phyloP scores from a whole-genome alignment of 768 basidiomycete species.

The Cyathus striatus region DNA sequence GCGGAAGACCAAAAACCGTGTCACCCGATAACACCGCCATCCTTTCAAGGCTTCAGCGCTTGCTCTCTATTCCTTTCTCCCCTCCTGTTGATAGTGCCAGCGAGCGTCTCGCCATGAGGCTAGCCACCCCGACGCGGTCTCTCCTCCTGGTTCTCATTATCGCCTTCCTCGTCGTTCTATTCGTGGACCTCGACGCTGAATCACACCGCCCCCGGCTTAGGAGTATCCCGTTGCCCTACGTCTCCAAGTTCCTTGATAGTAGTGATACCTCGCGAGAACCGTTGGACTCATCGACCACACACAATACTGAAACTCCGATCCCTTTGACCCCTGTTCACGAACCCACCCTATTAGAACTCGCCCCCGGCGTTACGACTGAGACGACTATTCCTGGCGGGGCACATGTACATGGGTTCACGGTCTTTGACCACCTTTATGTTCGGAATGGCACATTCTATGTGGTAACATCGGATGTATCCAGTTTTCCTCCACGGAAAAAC shows the following conservation, averaged over 20 bases:
- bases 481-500: constrained; percentile 39
- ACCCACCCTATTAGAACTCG: neutral
- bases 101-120: too few relatives aligned
- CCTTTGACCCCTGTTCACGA: neutral
- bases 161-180: neutral
- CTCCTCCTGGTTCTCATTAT: neutral
- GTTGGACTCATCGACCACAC: neutral
- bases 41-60: neutral
- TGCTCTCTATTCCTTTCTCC: neutral
- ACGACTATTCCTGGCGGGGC: constrained; percentile 26
- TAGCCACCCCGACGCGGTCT: too few relatives aligned
- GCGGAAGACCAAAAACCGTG: too few relatives aligned
- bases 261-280: neutral
- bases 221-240: neutral
- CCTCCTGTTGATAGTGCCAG: too few relatives aligned
- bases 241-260: neutral
- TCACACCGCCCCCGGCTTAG: neutral
- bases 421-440: constrained; percentile 70
- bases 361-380: constrained; percentile 1
- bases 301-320: neutral
- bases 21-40: too few relatives aligned
- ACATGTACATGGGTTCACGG: constrained; percentile 68
- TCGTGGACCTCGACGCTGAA: neutral
- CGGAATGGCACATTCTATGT: constrained; percentile 68
- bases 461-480: constrained; percentile 33